phyloP scores from a whole-genome alignment of 768 basidiomycete genomes.

The Russula dissimulans region DNA sequence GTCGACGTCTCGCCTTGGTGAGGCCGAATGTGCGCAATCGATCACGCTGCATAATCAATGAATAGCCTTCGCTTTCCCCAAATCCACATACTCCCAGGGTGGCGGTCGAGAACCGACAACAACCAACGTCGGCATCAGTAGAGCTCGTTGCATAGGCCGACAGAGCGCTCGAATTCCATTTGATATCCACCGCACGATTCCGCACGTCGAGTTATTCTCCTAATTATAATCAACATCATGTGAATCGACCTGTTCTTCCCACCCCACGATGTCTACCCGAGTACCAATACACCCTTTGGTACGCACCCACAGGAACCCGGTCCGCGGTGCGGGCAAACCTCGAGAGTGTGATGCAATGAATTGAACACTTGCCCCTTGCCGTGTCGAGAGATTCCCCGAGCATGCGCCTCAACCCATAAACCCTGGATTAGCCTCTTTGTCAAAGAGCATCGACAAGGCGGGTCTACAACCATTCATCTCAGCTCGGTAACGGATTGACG shows the following conservation, averaged over 20 bases:
- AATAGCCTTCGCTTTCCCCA: constrained; percentile 4
- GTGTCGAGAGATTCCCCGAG: background rate
- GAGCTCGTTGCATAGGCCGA: constrained; percentile 2
- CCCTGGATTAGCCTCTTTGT: background rate
- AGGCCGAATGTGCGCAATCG: constrained; percentile 5
- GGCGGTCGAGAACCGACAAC: background rate
- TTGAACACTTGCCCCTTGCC: background rate
- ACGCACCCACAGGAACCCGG: background rate
- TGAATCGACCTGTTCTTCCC: background rate
- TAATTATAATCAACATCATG: background rate
- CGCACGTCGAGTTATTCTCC: background rate
- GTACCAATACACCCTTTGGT: background rate
- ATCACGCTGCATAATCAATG: background rate
- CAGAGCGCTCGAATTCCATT: background rate
- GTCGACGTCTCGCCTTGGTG: background rate
- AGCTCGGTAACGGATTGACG: background rate
- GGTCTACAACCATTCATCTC: background rate
- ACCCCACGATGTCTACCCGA: background rate
- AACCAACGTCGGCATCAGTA: constrained; percentile 1
- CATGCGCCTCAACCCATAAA: background rate
- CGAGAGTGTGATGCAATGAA: background rate
- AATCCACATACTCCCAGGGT: constrained; percentile 2
- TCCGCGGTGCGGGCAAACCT: constrained; percentile 15
- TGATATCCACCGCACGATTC: background rate
- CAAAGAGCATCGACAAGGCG: background rate